phyloP scores from a whole-genome alignment of 495 filamentous ascomycete genomes.

The Emericellopsis terricola region DNA sequence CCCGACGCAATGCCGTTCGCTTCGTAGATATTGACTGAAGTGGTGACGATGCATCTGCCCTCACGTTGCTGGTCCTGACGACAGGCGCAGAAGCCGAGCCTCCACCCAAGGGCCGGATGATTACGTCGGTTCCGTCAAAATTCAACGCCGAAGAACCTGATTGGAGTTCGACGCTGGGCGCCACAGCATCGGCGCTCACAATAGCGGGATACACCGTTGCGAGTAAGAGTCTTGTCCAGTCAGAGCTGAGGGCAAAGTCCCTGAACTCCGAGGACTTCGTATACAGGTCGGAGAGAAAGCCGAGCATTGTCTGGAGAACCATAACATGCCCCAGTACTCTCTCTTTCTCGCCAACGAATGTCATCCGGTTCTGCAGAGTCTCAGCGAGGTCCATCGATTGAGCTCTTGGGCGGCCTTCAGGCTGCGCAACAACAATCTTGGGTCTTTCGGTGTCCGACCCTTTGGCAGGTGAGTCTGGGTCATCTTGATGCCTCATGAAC shows the following conservation, averaged over 20 bases:
- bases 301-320: constrained; percentile 53
- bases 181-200: constrained; percentile 66
- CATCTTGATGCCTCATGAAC: constrained; percentile 41
- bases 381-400: constrained; percentile 19
- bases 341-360: constrained; percentile 28
- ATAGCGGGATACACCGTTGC: constrained; percentile 68
- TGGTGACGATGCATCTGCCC: constrained; percentile 25
- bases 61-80: constrained; percentile 49
- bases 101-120: constrained; percentile 50
- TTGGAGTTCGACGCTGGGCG: constrained; percentile 65
- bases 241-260: constrained; percentile 60
- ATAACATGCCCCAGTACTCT: constrained; percentile 19
- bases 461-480: constrained; percentile 31
- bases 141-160: constrained; percentile 60
- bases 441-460: constrained; percentile 6
- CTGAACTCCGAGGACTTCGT: constrained; percentile 52
- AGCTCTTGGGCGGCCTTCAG: too few relatives aligned
- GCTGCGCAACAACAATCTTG: too few relatives aligned
- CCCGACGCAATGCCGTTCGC: constrained; percentile 44
- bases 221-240: constrained; percentile 62
- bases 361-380: constrained; percentile 24
- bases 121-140: constrained; percentile 72
- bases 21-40: constrained; percentile 20
- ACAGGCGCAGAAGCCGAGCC: constrained; percentile 38
- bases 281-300: constrained; percentile 66